These are phyloP conservation scores for Andrographis paniculata DNA, from an alignment of 305 asterid species.

Conservation along the genomic window DNA sequence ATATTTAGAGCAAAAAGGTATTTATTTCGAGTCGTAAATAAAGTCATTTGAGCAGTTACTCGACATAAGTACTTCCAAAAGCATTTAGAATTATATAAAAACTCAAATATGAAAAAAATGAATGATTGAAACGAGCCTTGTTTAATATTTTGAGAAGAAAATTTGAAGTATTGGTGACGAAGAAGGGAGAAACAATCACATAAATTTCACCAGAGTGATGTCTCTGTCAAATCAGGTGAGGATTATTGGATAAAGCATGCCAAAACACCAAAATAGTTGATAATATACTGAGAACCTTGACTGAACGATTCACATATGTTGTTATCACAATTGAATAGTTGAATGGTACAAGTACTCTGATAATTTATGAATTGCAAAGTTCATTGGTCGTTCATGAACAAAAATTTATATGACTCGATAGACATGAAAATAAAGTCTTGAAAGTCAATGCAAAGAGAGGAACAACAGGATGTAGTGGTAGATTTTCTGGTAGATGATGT, in stretches of 20 bases:
- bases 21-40: no score
- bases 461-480: constrained; percentile 7
- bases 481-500: neutral
- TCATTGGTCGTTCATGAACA: constrained; percentile 8
- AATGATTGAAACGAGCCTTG: no score
- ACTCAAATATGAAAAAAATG: no score
- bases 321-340: constrained; percentile 18
- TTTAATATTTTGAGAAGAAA: no score
- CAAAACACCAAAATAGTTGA: constrained; percentile 3
- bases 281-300: constrained; percentile 13
- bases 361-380: constrained; percentile 14
- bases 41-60: no score
- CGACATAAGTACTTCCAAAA: no score
- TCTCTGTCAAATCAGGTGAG: constrained; percentile 7
- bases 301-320: constrained; percentile 11
- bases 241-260: constrained; percentile 12
- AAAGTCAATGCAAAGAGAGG: neutral
- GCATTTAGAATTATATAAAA: no score
- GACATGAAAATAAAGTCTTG: constrained; percentile 2
- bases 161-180: constrained; percentile 14
- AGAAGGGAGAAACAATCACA: constrained; percentile 4
- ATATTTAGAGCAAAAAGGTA: no score
- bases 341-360: constrained; percentile 7
- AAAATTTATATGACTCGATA: neutral
- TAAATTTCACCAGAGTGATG: constrained; percentile 13